phyloP scores from a whole-genome alignment of 164 flowering plant species.

The Pachysandra terminalis region DNA sequence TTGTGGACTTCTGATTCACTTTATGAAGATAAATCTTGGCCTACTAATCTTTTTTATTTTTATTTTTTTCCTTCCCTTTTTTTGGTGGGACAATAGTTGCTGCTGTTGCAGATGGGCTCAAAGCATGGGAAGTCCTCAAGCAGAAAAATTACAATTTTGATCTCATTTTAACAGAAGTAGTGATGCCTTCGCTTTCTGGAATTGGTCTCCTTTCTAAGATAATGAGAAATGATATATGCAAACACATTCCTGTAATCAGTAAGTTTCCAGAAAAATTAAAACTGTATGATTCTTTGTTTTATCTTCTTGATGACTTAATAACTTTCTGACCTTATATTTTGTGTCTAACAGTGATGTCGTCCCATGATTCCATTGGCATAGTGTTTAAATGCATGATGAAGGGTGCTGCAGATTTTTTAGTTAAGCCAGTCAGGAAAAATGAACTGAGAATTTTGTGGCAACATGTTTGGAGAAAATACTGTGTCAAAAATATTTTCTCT shows the following conservation, averaged over 20 bases:
- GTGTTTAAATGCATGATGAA: conserved; percentile 54
- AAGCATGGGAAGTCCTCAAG: conserved; percentile 42
- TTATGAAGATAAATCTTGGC: too few species aligned
- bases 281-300: neutral
- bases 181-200: conserved; percentile 45
- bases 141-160: conserved; percentile 34
- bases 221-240: conserved; percentile 36
- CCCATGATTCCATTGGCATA: conserved; percentile 43
- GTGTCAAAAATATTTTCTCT: too few species aligned
- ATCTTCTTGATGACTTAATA: conserved; percentile 1
- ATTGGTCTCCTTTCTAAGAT: conserved; percentile 49
- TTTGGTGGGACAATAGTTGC: conserved; percentile 24
- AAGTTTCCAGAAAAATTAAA: conserved; percentile 13
- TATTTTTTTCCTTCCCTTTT: neutral
- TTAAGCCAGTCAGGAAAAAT: conserved; percentile 52
- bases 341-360: conserved; percentile 49
- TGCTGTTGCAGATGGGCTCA: conserved; percentile 46
- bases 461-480: conserved; percentile 55
- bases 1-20: neutral
- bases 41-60: too few species aligned
- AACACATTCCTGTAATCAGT: conserved; percentile 47
- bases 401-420: conserved; percentile 57
- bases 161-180: conserved; percentile 50
- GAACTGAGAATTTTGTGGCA: conserved; percentile 54
- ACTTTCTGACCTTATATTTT: neutral